Evolutionary conservation across 192 early-diverging fungal genomes (phyloP), one percentile per base, ranked within the genome.

Genomic region (Podochytrium sp.): DNA sequence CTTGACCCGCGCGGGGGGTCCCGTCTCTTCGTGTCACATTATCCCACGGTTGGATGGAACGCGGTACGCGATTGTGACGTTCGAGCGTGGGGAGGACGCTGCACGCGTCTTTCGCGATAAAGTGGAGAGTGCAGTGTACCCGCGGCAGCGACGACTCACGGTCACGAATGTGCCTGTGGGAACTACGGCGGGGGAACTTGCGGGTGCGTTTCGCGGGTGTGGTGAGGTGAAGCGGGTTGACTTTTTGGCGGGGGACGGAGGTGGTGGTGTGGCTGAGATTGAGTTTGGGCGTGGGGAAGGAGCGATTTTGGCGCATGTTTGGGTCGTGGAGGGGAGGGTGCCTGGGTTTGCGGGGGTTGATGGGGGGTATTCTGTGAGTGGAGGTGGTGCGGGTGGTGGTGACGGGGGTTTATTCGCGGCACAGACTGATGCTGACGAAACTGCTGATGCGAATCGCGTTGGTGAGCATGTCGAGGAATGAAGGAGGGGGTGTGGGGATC

Each of bases 231-330:
- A 76, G 65, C 43, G 62, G 18, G 77, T 71, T 2, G 79, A 69
- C 3, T 52, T 73, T 20, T 14, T 73, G 2, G 25, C 47, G 23
- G 39, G 23, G 20, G 20, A 10, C 32, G 57, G 79, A 18, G 40
- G 40, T 2, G 35, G 27, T 23, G 55, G 32, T 27, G 27, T 29
- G 20, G 66, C 68, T 5, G 64, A 79, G 29, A 51, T 81, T 71
- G 77, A 81, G 25, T 81, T 79, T 64, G 77, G 64, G 3, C 52
- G 77, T 32, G 76, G 76, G 38, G 80, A 81, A 29, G 76, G 62
- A 12, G 80, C 80, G 2, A 71, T 71, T 49, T 34, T 68, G n/a
- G 74, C 74, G 14, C 63, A 65, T 49, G 35, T 76, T 16, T 14
- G 20, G 5, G 7, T 71, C 0, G 25, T 70, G 29, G 65, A 76